These are phyloP conservation scores for Vaccinium myrtillus DNA, from an alignment of 148 eudicot genomes.

Conservation along the genomic window DNA sequence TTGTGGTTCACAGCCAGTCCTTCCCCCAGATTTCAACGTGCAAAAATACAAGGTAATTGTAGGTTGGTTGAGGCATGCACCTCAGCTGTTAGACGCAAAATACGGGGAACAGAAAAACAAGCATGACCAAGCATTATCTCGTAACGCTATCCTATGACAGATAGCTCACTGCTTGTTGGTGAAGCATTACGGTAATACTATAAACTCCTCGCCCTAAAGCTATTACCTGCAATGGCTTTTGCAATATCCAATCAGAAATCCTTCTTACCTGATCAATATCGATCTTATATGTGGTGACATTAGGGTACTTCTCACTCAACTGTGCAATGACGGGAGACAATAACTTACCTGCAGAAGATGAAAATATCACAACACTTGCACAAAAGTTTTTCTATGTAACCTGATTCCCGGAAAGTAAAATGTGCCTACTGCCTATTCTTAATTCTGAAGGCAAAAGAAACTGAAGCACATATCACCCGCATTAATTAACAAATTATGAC, in stretches of 20 bases:
- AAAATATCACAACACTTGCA: constrained; percentile 17
- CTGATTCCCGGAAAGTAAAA: neutral
- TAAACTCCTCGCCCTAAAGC: neutral
- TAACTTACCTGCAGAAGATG: constrained; percentile 39
- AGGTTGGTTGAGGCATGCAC: neutral
- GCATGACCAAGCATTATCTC: neutral
- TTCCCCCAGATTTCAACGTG: neutral
- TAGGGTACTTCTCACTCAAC: constrained; percentile 58
- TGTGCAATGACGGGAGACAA: constrained; percentile 48
- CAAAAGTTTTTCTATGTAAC: neutral
- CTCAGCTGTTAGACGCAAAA: neutral
- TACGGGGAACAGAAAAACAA: neutral
- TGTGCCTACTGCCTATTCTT: neutral
- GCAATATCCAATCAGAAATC: neutral
- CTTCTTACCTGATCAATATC: constrained; percentile 78
- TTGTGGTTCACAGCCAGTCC: neutral
- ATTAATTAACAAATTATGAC: neutral
- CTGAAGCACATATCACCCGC: neutral
- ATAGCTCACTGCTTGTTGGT: neutral
- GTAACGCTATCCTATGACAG: neutral
- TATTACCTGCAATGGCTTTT: neutral
- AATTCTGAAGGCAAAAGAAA: neutral
- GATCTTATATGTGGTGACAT: constrained; percentile 77
- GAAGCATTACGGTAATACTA: neutral
- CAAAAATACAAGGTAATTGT: neutral